A percentile compares a stretch with the other conserved stretches of the same genome.
These are phyloP conservation scores for Wickerhamomyces chambardii DNA, from an alignment of 805 yeast species.

Conservation along the genomic window DNA sequence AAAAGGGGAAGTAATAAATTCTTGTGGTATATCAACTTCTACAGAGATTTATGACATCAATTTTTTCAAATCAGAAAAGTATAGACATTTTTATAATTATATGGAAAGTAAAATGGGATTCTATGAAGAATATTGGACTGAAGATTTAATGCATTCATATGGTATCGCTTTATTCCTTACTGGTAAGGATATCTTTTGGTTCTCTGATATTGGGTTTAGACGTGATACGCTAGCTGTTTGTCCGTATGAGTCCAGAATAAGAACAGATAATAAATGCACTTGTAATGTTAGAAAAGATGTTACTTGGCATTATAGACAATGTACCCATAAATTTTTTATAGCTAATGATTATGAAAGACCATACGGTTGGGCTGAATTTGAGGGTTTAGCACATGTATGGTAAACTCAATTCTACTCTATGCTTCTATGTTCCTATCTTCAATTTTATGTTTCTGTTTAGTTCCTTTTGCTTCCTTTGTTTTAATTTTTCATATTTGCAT, in stretches of 20 bases:
- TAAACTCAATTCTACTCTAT: too few relatives aligned
- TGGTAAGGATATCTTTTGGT: constrained; percentile 49
- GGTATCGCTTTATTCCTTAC: constrained; percentile 53
- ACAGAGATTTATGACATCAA: constrained; percentile 64
- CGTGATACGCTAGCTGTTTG: constrained; percentile 60
- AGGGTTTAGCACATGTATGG: constrained; percentile 1
- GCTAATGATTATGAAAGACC: constrained; percentile 45
- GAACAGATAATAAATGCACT: constrained; percentile 53
- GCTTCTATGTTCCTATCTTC: too few relatives aligned
- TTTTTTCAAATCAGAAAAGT: constrained; percentile 48
- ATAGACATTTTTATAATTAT: constrained; percentile 44
- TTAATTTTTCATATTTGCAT: too few relatives aligned
- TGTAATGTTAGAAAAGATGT: constrained; percentile 66
- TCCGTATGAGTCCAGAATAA: constrained; percentile 56
- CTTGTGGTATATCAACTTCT: constrained; percentile 70
- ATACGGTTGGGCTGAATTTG: constrained; percentile 50
- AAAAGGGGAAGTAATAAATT: constrained; percentile 55
- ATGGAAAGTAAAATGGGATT: constrained; percentile 67
- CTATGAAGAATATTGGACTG: constrained; percentile 83
- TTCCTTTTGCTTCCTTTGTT: too few relatives aligned
- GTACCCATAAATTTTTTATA: constrained; percentile 53
- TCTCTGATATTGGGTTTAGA: constrained; percentile 63
- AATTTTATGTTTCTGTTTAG: too few relatives aligned
- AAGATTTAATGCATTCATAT: constrained; percentile 72
- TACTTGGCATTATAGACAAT: constrained; percentile 62